Evolutionary conservation across 208 protist species (phyloP).

Genomic region (Leishmania amazonensis): DNA sequence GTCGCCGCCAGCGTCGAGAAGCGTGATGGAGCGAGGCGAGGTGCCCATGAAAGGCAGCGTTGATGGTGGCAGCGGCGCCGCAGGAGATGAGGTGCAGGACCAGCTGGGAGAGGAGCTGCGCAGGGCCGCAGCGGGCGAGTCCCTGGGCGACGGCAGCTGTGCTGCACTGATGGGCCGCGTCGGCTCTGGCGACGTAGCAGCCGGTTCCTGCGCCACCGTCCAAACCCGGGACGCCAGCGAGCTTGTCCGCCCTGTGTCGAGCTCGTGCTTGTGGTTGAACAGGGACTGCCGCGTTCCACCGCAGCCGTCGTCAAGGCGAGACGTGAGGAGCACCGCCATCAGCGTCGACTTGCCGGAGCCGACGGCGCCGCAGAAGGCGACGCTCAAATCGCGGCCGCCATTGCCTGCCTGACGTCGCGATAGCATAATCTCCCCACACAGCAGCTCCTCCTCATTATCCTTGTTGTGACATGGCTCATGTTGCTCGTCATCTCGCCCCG

Average conservation of each 20-base stretch:
- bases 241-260: slow-evolving; percentile 94
- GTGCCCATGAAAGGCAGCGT: slow-evolving; percentile 25
- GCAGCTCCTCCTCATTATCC: slow-evolving; percentile 27
- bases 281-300: slow-evolving; percentile 80
- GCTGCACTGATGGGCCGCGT: not conserved
- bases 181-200: not conserved
- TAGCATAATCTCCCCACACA: slow-evolving; percentile 86
- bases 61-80: slow-evolving; percentile 4
- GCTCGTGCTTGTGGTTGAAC: slow-evolving; percentile 97
- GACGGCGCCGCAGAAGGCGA: slow-evolving; percentile 86
- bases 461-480: not conserved
- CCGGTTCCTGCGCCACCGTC: slow-evolving; percentile 32
- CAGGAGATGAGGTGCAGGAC: slow-evolving; percentile 3
- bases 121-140: not conserved
- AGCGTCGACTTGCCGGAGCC: slow-evolving; percentile 91
- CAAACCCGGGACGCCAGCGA: slow-evolving; percentile 93
- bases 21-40: slow-evolving; percentile 39
- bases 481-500: not conserved
- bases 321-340: slow-evolving; percentile 72
- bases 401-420: slow-evolving; percentile 55
- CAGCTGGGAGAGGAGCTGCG: not conserved
- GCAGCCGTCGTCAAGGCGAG: slow-evolving; percentile 76
- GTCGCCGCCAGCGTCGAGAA: slow-evolving; percentile 83
- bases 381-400: slow-evolving; percentile 52
- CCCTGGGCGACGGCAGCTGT: not conserved